These are phyloP conservation scores for Exobasidium rhododendri DNA, from an alignment of 1,284 basidiomycete species.

Conservation along the genomic window DNA sequence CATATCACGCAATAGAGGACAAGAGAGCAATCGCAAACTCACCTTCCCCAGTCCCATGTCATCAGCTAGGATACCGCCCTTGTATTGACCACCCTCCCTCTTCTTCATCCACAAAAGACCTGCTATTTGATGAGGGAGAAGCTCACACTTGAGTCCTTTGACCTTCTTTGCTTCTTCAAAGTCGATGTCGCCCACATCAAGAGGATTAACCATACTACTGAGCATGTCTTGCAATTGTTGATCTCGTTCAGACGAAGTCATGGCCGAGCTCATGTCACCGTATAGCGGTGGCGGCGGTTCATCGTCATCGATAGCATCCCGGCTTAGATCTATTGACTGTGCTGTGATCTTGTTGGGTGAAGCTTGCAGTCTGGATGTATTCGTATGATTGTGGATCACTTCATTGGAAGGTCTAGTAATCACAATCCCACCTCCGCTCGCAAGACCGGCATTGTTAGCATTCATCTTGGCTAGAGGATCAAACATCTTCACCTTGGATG, in stretches of 20 bases:
- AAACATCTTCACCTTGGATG: slow-evolving; percentile 7
- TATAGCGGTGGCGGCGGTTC: neutral
- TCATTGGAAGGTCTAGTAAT: neutral
- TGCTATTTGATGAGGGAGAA: slow-evolving; percentile 82
- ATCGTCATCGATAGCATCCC: slow-evolving; percentile 9
- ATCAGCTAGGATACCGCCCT: slow-evolving; percentile 88
- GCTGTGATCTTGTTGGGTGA: neutral
- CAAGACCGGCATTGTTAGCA: neutral
- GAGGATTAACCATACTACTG: slow-evolving; percentile 37
- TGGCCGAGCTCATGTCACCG: neutral
- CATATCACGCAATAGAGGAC: slow-evolving; percentile 60
- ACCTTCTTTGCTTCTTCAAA: slow-evolving; percentile 10
- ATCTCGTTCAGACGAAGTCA: slow-evolving; percentile 37
- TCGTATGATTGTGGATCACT: neutral
- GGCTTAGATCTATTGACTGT: neutral
- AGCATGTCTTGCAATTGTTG: slow-evolving; percentile 39
- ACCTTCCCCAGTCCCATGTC: slow-evolving; percentile 67
- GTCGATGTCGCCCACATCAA: slow-evolving; percentile 26
- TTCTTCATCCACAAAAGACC: slow-evolving; percentile 83
- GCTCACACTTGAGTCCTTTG: slow-evolving; percentile 22
- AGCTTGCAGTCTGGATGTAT: no score
- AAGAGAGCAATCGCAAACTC: neutral
- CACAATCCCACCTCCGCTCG: neutral
- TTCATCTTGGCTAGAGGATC: neutral
- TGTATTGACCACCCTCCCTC: slow-evolving; percentile 69